Evolutionary conservation across 345 rosid species (phyloP), one percentile per base, ranked within the genome.

Genomic region (Psidium friedrichsthalianum): DNA sequence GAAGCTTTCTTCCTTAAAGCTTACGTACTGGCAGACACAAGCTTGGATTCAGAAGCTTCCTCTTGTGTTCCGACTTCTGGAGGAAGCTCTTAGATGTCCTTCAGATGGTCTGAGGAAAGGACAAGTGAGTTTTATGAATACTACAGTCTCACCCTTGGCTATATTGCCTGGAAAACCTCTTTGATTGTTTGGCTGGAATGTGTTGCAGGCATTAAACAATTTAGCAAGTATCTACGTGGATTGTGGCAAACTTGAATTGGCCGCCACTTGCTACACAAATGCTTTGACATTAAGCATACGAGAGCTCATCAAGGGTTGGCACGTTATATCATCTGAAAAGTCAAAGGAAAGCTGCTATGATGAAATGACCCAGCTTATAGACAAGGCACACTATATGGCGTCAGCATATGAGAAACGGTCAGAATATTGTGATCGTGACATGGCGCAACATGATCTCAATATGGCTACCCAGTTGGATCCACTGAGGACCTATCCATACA

Each of bases 261-360:
- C 99, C 74, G 95, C 92, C 88, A 90, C 86, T 52, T 94, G 98
- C 88, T 97, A 97, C 83, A 93, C 78, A 86, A 96, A 89, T 74
- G 99, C 99, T 74, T 97, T 51, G 91, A 91, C 85, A 96, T 97
- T 87, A 93, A 92, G 91, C 98, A 97, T 84, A 93, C 98, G 25
- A 94, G 99, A 88, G 99, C 98, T 11, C 99, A 95, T 88, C 99
- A 97, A 95, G 99, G 99, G 27, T 87, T 97, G 86, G 98, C 98
- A 2, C 98, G 98, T 21, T 96, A 78, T 93, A 91, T 88, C 91
- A 92, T 86, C 87, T 96, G 83, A 93, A 89, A 89, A 92, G 90
- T 86, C 95, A 92, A 85, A 88, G 89, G 47, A 93, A 92, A 90
- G 96, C 96, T 87, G 98, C 99, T 91, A 89, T 56, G 95, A 95